Percentiles rank a stretch among this genome's conserved stretches.
Conservation (phyloP, 2,329 filamentous ascomycete species). For the Fusarium nanum region DNA sequence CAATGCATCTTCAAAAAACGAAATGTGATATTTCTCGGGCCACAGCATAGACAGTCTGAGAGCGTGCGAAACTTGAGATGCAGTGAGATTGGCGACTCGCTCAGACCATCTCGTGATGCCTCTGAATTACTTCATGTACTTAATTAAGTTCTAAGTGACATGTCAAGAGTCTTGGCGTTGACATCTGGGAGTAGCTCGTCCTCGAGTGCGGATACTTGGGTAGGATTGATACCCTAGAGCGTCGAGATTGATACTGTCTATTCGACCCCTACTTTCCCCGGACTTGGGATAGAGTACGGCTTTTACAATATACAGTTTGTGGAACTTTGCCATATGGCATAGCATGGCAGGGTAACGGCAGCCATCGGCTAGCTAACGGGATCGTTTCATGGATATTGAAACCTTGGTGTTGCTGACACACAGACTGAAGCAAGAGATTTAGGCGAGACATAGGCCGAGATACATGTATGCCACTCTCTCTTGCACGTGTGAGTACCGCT, state of each 20-base stretch:
- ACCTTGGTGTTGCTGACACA: conserved; percentile 3
- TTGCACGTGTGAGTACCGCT: background rate
- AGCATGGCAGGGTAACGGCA: background rate
- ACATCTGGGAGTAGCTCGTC: background rate
- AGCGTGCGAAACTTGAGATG: background rate
- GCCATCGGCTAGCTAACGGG: background rate
- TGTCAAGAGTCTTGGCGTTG: background rate
- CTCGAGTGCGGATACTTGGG: background rate
- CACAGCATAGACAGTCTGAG: background rate
- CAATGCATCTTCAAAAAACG: background rate
- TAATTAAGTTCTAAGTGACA: background rate
- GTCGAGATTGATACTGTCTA: background rate
- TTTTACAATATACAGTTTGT: background rate
- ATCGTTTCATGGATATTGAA: background rate
- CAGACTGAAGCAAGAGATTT: background rate
- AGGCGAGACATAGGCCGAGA: background rate
- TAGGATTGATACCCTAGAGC: background rate
- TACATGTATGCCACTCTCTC: background rate
- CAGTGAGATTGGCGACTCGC: background rate
- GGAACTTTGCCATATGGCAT: background rate
- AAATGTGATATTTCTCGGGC: background rate
- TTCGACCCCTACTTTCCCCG: background rate
- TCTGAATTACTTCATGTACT: background rate
- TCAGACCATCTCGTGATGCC: background rate
- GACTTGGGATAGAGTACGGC: background rate